These are phyloP conservation scores for Polygonum aviculare DNA, from an alignment of 148 eudicot genomes.

Conservation along the genomic window DNA sequence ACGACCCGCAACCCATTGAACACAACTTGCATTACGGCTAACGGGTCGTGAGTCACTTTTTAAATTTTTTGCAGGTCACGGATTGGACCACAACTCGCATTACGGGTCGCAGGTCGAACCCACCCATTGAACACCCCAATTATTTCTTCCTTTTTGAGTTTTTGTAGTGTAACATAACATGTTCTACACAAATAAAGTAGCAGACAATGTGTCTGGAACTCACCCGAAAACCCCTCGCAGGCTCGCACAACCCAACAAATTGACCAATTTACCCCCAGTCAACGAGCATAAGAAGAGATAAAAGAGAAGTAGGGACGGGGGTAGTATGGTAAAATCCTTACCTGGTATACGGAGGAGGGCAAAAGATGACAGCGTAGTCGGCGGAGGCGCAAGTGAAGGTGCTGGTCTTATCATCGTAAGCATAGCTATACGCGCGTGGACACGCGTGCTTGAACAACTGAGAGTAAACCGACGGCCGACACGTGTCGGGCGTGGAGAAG, in stretches of 20 bases:
- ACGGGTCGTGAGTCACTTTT: no score
- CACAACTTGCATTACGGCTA: no score
- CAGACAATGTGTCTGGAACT: conserved; percentile 4
- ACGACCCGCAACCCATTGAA: no score
- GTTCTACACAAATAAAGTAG: no score
- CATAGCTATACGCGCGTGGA: conserved; percentile 89
- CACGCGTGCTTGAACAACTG: conserved; percentile 67
- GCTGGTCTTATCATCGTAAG: conserved; percentile 94
- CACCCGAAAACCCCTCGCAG: neutral
- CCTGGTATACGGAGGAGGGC: conserved; percentile 93
- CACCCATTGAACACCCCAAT: no score
- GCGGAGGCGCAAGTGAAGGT: conserved; percentile 81
- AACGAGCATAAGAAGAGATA: neutral
- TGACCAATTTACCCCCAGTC: conserved; percentile 8
- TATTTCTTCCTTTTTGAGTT: no score
- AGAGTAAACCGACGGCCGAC: conserved; percentile 70
- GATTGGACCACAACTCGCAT: no score
- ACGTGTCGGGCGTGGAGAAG: conserved; percentile 73
- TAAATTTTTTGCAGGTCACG: no score
- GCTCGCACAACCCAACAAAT: neutral
- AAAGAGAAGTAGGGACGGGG: neutral
- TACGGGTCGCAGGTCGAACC: no score
- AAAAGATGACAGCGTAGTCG: conserved; percentile 68
- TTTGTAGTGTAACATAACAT: no score
- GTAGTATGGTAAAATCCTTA: conserved; percentile 15